Base-by-base conservation (phyloP, 176 grass and related monocot species). In the Phoenix dactylifera region DNA sequence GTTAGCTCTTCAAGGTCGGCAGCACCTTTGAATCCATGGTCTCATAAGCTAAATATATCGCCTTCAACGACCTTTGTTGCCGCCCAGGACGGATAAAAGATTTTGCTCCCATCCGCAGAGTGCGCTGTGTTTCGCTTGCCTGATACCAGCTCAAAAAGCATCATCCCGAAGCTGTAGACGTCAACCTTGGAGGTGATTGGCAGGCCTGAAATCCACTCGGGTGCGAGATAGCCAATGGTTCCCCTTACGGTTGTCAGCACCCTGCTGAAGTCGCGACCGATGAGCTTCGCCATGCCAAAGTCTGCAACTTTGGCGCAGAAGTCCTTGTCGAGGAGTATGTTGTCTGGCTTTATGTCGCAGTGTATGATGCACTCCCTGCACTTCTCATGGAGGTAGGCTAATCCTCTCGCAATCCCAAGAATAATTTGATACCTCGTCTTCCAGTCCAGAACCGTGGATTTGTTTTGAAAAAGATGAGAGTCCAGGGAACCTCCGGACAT, bases 281-380 rank as follows among this genome's bases (percentile, higher is more conserved):
- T 62, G 48, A 80, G 77, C 63, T 85, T 85, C 1, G 62, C 77
- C 62, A 80, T 65, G 17, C 82, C 72, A 3, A 85, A 85, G n/a
- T 85, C 72, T 58, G 82, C 51, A 3, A 80, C 15, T 56, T 76
- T 72, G 16, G 72, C 30, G 23, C 9, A 49, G 5, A 75, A 72
- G 9, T 63, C 16, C 4, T 0, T 44, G 25, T 76, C 62, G 9
- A 80, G 15, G 49, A 85, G 62, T 67, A 80, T 32, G 69, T 85
- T 85, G 20, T 79, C 72, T 1, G 82, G 67, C 24, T 85, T 85
- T 28, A 80, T 52, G 22, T 76, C 72, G 32, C 72, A 80, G 26
- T 85, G 67, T 50, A 20, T 20, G 20, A 20, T 20, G 20, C 20
- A 20, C 20, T 20, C 20, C 20, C 20, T 20, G 20, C 20, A 20